Evolutionary conservation across 306 rosid species (phyloP).

Genomic region (Datisca glomerata): DNA sequence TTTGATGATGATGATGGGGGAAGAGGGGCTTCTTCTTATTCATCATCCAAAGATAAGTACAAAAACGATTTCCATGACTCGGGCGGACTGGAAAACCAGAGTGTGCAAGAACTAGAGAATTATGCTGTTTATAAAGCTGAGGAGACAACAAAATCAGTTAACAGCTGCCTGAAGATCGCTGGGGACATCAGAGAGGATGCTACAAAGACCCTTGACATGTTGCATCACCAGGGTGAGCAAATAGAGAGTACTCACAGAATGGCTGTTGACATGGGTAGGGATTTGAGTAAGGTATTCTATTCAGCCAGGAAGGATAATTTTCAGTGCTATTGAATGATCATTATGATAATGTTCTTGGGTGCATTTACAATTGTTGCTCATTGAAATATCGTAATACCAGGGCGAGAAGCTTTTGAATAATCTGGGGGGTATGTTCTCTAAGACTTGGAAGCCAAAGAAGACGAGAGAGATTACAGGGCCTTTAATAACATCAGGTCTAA

Average conservation of each 20-base stretch:
- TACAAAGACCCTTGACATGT: slow-evolving; percentile 66
- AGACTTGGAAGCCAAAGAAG: slow-evolving; percentile 86
- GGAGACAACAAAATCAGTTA: slow-evolving; percentile 66
- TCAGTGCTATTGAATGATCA: not conserved
- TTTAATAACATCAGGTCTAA: slow-evolving; percentile 48
- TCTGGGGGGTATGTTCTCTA: slow-evolving; percentile 95
- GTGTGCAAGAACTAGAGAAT: slow-evolving; percentile 63
- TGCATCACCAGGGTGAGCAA: slow-evolving; percentile 93
- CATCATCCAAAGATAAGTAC: slow-evolving; percentile 25
- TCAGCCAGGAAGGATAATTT: slow-evolving; percentile 1
- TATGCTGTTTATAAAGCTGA: slow-evolving; percentile 65
- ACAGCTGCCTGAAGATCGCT: slow-evolving; percentile 70
- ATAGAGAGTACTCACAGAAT: slow-evolving; percentile 73
- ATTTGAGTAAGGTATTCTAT: slow-evolving; percentile 55
- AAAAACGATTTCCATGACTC: slow-evolving; percentile 36
- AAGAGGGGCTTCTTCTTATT: slow-evolving; percentile 28
- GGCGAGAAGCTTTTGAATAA: slow-evolving; percentile 88
- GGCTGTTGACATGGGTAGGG: slow-evolving; percentile 74
- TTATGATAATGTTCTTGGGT: not conserved
- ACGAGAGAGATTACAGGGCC: slow-evolving; percentile 57
- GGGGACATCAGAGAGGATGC: slow-evolving; percentile 76
- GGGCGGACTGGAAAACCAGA: slow-evolving; percentile 64
- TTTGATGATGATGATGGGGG: slow-evolving; percentile 30
- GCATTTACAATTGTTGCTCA: not conserved
- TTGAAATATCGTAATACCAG: slow-evolving; percentile 20